Base-by-base conservation (phyloP, 2,329 filamentous ascomycete genomes). In the Hypoxylon sp. region DNA sequence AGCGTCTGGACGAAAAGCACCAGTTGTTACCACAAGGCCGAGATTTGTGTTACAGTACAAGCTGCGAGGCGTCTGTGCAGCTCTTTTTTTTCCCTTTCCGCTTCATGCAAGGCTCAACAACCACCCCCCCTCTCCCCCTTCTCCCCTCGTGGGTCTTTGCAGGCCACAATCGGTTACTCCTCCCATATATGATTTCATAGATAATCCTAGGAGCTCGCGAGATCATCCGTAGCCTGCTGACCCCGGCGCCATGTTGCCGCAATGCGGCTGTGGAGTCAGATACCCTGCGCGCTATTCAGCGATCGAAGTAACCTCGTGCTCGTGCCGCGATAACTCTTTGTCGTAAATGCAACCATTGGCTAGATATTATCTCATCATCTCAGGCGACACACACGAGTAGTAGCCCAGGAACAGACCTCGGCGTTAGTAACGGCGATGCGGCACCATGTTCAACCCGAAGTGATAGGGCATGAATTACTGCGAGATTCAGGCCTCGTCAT, bases 11-110 rank as follows among this genome's bases (percentile, higher is more conserved):
- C 11, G 60, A 60, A 68, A 65, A 68, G 64, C 62, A 71, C 62
- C 55, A 54, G 44, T 66, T 61, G 58, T 61, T 63, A 58, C 70
- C 62, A 70, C 68, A 70, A 68, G 71, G 64, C 71, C 70, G 72
- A 75, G 68, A 74, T 72, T 71, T 68, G 75, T 77, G 69, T 72
- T 70, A 76, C 75, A 68, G 65, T 69, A 76, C 71, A 70, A 70
- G 71, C 71, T 73, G 70, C 74, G 70, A 74, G 73, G 75, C 75
- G 73, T 73, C 71, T 73, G 72, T 73, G 72, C 73, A 76, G 68
- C 61, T 70, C 66, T 49, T 57, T 68, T 40, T 40, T 68, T 49
- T 57, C 66, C 40, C 40, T 69, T 46, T 61, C 70, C 70, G 73
- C 69, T 73, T 71, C 69, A 72, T 74, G 71, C 75, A 71, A 72